Conservation (phyloP, 75 land plant genomes). For the Pinus tabuliformis region DNA sequence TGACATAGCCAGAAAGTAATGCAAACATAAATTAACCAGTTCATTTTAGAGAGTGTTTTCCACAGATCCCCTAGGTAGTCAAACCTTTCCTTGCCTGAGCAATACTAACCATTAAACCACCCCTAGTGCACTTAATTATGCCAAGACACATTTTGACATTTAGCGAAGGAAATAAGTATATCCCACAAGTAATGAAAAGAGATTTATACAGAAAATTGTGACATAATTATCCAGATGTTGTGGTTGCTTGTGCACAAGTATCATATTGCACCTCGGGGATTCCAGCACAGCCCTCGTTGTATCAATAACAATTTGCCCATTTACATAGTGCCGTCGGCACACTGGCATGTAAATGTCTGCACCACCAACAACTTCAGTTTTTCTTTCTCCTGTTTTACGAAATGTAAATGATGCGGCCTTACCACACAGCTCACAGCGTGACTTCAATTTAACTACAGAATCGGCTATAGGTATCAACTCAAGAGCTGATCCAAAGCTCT, state of each 20-base stretch:
- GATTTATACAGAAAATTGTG: neutral
- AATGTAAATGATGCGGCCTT: slow-evolving; percentile 77
- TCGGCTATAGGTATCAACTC: slow-evolving; percentile 85
- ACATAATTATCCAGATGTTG: neutral
- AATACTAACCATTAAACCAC: neutral
- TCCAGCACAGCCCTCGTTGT: slow-evolving; percentile 54
- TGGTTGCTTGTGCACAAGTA: neutral
- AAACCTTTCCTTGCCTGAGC: neutral
- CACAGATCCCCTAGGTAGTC: neutral
- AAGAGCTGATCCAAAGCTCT: slow-evolving; percentile 84
- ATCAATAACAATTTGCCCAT: slow-evolving; percentile 67
- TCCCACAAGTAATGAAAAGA: neutral
- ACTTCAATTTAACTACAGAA: slow-evolving; percentile 75
- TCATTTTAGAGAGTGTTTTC: neutral
- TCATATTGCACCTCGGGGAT: slow-evolving; percentile 29
- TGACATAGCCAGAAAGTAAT: neutral
- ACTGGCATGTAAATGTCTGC: slow-evolving; percentile 97
- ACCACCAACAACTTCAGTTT: slow-evolving; percentile 86
- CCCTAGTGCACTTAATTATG: neutral
- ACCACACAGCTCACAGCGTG: slow-evolving; percentile 85
- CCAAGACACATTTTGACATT: neutral
- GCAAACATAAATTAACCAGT: neutral
- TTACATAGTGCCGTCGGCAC: slow-evolving; percentile 84
- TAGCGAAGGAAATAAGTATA: neutral
- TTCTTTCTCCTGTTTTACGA: slow-evolving; percentile 69